Conservation (phyloP, 306 rosid species). For the Quercus agrifolia region DNA sequence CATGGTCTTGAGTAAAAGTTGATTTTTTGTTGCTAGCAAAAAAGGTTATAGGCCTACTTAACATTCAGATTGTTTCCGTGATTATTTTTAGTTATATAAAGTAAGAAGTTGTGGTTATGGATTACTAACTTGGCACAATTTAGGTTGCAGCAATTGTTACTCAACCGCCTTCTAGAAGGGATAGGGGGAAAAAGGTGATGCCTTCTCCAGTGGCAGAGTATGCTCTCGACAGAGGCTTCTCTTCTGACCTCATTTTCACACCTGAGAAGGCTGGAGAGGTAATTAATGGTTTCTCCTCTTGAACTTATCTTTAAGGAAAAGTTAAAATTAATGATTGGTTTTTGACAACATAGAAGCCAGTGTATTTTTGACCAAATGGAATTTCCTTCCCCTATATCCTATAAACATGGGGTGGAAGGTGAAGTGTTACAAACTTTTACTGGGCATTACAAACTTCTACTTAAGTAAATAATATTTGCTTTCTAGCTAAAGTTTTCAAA, state of each 20-base stretch:
- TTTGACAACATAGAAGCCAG: background rate
- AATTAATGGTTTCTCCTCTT: background rate
- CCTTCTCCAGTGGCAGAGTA: constrained; percentile 75
- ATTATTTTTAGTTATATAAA: background rate
- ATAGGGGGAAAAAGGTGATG: constrained; percentile 63
- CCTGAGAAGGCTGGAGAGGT: constrained; percentile 81
- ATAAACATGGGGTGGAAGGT: background rate
- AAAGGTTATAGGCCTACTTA: background rate
- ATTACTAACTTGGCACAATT: constrained; percentile 15
- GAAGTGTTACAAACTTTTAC: background rate
- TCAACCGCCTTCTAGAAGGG: constrained; percentile 81
- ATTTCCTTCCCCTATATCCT: background rate
- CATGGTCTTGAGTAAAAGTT: background rate
- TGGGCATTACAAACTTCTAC: background rate
- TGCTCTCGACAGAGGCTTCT: constrained; percentile 81
- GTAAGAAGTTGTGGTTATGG: background rate
- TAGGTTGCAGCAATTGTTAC: constrained; percentile 92
- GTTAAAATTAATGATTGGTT: background rate
- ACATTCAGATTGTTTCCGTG: background rate
- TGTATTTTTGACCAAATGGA: background rate
- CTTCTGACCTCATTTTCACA: constrained; percentile 71
- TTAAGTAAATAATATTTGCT: background rate
- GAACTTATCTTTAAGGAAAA: background rate
- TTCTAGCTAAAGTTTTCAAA: too few relatives aligned
- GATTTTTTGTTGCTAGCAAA: background rate